Evolutionary conservation across 2,329 filamentous ascomycete species (phyloP), one percentile per base, ranked within the genome.

Genomic region (Apiospora koreana): DNA sequence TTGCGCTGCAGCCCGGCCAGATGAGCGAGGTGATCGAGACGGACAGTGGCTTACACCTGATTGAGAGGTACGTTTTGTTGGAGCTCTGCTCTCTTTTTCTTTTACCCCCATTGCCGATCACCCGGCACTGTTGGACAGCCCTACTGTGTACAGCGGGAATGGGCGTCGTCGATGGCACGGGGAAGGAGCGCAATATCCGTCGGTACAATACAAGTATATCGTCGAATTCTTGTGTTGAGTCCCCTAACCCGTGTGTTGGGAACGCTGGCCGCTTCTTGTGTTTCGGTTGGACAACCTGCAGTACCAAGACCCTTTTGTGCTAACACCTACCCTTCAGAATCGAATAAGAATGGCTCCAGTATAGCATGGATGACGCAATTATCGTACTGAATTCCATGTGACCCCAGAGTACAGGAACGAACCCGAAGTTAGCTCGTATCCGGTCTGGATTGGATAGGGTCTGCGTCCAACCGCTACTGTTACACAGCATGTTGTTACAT

Each of bases 31-130:
- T 98, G 46, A 92, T 98, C 16, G 93, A 97, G 82, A 98, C 96
- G 48, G 95, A 94, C 67, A 98, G 95, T 68, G 96, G 96, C 0
- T 86, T 98, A 78, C 96, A 99, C 84, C 86, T 99, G 83, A 99
- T 99, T 83, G 93, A 98, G 84, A 92, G 79, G 73, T 81, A 75
- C 71, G 67, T 67, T 41, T 67, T 21, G 6, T 46, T n/a, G 21
- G 28, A 43, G 41, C 12, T 43, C 12, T 43, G 8, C 21, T n/a
- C 12, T 18, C 35, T n/a, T 43, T 66, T 25, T 14, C 25, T 43
- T 25, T 8, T 23, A 5, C 3, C 9, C n/a, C n/a, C n/a, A n/a
- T 9, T 66, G 3, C 25, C 25, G 14, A 42, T 42, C 18, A 12
- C 2, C 9, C 5, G 21, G 9, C 23, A 28, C 23, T n/a, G 41